A percentile compares a stretch with the other conserved stretches of the same genome.
Evolutionary conservation across 2,329 filamentous ascomycete genomes (phyloP).

Genomic region (Aureobasidium lini): DNA sequence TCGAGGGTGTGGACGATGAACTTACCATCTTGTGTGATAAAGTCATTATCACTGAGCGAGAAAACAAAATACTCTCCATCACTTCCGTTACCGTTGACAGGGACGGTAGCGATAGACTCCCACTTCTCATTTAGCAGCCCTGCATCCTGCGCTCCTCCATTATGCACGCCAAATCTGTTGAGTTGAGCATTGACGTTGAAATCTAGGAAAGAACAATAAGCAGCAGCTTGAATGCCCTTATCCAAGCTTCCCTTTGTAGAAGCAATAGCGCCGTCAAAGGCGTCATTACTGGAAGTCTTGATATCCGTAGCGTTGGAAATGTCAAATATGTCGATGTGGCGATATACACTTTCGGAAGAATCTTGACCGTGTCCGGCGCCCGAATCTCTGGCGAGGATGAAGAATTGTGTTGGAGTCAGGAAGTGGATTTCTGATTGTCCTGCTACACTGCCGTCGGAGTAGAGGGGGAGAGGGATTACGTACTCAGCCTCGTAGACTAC

Average conservation of each 20-base stretch:
- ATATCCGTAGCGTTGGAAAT: conserved; percentile 56
- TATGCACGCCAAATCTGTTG: conserved; percentile 58
- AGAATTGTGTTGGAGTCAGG: conserved; percentile 55
- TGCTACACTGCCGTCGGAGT: conserved; percentile 48
- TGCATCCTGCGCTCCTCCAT: conserved; percentile 54
- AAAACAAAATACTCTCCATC: conserved; percentile 61
- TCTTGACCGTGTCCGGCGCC: conserved; percentile 52
- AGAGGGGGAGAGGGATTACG: conserved; percentile 58
- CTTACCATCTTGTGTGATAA: conserved; percentile 60
- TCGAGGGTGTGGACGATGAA: conserved; percentile 14
- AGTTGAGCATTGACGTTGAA: conserved; percentile 61
- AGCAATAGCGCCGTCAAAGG: conserved; percentile 34
- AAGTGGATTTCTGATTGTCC: conserved; percentile 63
- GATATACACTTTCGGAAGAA: conserved; percentile 47
- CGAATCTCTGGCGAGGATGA: conserved; percentile 59
- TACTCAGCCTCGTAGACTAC: conserved; percentile 51
- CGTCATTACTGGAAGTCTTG: conserved; percentile 35
- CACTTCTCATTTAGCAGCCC: conserved; percentile 67
- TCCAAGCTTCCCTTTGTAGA: conserved; percentile 47
- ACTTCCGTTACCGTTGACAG: conserved; percentile 38
- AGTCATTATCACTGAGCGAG: conserved; percentile 64
- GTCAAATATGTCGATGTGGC: conserved; percentile 63
- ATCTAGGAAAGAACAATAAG: conserved; percentile 60
- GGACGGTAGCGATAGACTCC: conserved; percentile 60
- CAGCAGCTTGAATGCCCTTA: conserved; percentile 44